These are phyloP conservation scores for Tagetes erecta DNA, from an alignment of 129 eudicot species.

Conservation along the genomic window DNA sequence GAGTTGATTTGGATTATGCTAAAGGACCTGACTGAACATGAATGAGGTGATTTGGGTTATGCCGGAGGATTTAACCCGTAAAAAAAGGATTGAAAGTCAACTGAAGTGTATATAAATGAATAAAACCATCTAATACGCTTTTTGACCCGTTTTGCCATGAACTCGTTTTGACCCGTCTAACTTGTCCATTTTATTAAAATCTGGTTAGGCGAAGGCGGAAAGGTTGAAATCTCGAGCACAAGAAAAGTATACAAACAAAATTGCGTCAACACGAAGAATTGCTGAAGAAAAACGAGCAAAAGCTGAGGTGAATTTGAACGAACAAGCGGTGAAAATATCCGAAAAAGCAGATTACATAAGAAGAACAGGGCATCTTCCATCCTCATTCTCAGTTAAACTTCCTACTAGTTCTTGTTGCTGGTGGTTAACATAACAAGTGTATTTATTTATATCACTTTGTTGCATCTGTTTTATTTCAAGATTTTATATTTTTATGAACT, in stretches of 20 bases:
- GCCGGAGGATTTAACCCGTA: neutral
- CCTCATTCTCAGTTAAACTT: slow-evolving; percentile 78
- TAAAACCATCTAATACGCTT: neutral
- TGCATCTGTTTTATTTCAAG: slow-evolving; percentile 22
- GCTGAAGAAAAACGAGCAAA: slow-evolving; percentile 90
- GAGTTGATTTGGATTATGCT: neutral
- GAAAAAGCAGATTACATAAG: slow-evolving; percentile 85
- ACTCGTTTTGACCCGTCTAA: neutral
- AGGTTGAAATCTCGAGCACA: slow-evolving; percentile 80
- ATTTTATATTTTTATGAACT: slow-evolving; percentile 5
- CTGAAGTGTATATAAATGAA: neutral
- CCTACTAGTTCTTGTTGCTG: slow-evolving; percentile 43
- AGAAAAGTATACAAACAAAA: slow-evolving; percentile 70
- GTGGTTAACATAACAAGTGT: slow-evolving; percentile 13
- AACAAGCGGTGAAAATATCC: slow-evolving; percentile 75
- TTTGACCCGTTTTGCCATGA: neutral
- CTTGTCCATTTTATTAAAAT: slow-evolving; percentile 1
- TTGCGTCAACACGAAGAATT: slow-evolving; percentile 73
- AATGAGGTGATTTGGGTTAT: neutral
- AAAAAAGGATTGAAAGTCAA: neutral
- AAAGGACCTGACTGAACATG: too few relatives aligned
- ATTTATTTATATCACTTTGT: slow-evolving; percentile 25
- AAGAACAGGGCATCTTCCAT: slow-evolving; percentile 88
- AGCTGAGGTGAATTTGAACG: slow-evolving; percentile 79
- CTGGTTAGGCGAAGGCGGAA: slow-evolving; percentile 78